A percentile compares a stretch with the other conserved stretches of the same genome.
phyloP scores from a whole-genome alignment of 2,329 filamentous ascomycete genomes.

The Penicillium sp. region DNA sequence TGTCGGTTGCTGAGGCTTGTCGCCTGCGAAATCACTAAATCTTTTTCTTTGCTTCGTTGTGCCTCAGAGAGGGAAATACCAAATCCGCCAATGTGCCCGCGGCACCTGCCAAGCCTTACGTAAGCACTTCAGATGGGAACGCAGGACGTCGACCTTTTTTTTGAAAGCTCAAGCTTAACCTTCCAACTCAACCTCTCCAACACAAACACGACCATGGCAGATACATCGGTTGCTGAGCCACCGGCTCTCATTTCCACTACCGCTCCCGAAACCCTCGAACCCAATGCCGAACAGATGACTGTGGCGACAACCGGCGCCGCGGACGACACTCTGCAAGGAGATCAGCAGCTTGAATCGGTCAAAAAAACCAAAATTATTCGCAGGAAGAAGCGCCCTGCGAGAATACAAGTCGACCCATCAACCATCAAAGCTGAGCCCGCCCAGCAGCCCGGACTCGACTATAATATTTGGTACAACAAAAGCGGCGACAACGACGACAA shows the following conservation, averaged over 20 bases:
- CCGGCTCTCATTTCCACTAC: constrained; percentile 53
- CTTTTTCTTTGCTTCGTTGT: constrained; percentile 1
- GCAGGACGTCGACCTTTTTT: constrained; percentile 4
- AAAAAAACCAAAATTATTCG: constrained; percentile 85
- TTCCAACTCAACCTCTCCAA: neutral
- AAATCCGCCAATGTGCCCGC: constrained; percentile 7
- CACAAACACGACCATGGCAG: constrained; percentile 28
- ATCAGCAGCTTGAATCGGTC: constrained; percentile 26
- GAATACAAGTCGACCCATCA: constrained; percentile 84
- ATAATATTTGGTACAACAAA: constrained; percentile 99
- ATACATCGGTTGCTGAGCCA: constrained; percentile 27
- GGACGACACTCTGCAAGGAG: constrained; percentile 32
- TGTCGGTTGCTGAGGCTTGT: constrained; percentile 30
- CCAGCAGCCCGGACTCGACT: constrained; percentile 89
- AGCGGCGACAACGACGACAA: constrained; percentile 97
- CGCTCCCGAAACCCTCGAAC: constrained; percentile 38
- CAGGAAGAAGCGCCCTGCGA: constrained; percentile 84
- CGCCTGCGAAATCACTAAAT: constrained; percentile 21
- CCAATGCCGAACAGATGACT: constrained; percentile 21
- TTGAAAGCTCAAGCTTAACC: constrained; percentile 8
- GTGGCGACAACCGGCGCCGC: constrained; percentile 22
- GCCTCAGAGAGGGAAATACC: constrained; percentile 4
- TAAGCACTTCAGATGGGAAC: constrained; percentile 1
- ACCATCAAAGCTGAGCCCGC: constrained; percentile 80
- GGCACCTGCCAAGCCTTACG: constrained; percentile 12